These are phyloP conservation scores for Aechmea fasciata DNA, from an alignment of 176 grass and related monocot genomes.

Conservation along the genomic window DNA sequence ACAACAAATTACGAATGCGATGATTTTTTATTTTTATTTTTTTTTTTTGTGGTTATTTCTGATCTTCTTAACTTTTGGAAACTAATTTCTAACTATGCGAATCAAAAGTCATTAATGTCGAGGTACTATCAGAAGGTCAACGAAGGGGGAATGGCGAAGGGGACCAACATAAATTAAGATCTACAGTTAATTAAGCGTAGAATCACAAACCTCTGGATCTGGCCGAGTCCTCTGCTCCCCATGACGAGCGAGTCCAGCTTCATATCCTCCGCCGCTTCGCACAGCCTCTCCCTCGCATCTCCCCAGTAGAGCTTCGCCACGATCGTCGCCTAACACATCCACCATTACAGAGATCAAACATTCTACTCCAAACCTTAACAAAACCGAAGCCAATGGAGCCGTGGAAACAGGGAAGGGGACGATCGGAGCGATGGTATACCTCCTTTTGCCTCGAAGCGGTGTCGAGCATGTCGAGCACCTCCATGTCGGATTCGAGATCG, in stretches of 20 bases:
- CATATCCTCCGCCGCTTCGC: conserved; percentile 52
- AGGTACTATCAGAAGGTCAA: too few relatives aligned
- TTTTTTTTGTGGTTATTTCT: too few relatives aligned
- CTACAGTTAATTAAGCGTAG: too few relatives aligned
- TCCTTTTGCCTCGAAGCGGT: conserved; percentile 56
- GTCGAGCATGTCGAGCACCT: conserved; percentile 83
- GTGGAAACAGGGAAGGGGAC: background rate
- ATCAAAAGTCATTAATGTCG: too few relatives aligned
- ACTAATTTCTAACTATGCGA: too few relatives aligned
- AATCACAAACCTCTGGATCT: conserved; percentile 50
- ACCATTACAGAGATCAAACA: background rate
- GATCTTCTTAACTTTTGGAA: too few relatives aligned
- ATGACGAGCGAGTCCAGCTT: conserved; percentile 66
- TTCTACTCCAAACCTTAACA: conserved; percentile 8
- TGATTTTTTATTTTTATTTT: too few relatives aligned
- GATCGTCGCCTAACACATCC: conserved; percentile 37
- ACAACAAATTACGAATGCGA: too few relatives aligned
- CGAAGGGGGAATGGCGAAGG: background rate
- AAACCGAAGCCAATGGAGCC: background rate
- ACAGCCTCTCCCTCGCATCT: conserved; percentile 88
- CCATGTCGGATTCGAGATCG: conserved; percentile 40
- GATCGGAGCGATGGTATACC: conserved; percentile 20
- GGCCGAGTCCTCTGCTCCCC: conserved; percentile 77
- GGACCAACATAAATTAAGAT: background rate
- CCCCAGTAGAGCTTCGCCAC: conserved; percentile 86